phyloP scores from a whole-genome alignment of 2,329 filamentous ascomycete genomes.

The Colletotrichum phormii region DNA sequence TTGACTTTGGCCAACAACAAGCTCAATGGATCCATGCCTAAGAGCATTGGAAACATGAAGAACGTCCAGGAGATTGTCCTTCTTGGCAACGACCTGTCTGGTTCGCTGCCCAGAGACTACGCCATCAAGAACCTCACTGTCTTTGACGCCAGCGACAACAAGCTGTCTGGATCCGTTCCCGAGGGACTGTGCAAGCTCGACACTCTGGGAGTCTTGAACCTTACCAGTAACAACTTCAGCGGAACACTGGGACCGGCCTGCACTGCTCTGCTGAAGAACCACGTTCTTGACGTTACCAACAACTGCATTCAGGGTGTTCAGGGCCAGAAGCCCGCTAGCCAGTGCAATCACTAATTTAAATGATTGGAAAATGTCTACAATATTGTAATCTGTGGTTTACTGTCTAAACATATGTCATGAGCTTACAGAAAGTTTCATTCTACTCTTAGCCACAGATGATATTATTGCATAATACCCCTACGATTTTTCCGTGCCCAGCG shows the following conservation, averaged over 20 bases:
- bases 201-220: conserved; percentile 2
- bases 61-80: conserved; percentile 7
- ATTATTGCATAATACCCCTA: not conserved
- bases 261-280: not conserved
- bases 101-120: not conserved
- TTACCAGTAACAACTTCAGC: conserved; percentile 11
- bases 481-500: too few relatives aligned
- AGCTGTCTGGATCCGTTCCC: conserved; percentile 4
- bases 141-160: conserved; percentile 24
- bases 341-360: not conserved
- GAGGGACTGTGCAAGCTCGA: conserved; percentile 6
- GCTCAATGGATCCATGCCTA: conserved; percentile 2
- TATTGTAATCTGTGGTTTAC: not conserved
- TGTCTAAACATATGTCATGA: not conserved
- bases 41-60: not conserved
- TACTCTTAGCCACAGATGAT: not conserved
- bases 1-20: conserved; percentile 12
- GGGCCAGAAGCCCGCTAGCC: conserved; percentile 6
- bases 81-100: conserved; percentile 4
- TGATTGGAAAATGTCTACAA: not conserved
- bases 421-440: not conserved
- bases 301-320: conserved; percentile 17
- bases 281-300: conserved; percentile 10
- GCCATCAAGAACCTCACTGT: not conserved
- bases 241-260: conserved; percentile 16